Evolutionary conservation across 2,329 filamentous ascomycete genomes (phyloP), one percentile per base, ranked within the genome.

Genomic region (Podosphaera aphanis): DNA sequence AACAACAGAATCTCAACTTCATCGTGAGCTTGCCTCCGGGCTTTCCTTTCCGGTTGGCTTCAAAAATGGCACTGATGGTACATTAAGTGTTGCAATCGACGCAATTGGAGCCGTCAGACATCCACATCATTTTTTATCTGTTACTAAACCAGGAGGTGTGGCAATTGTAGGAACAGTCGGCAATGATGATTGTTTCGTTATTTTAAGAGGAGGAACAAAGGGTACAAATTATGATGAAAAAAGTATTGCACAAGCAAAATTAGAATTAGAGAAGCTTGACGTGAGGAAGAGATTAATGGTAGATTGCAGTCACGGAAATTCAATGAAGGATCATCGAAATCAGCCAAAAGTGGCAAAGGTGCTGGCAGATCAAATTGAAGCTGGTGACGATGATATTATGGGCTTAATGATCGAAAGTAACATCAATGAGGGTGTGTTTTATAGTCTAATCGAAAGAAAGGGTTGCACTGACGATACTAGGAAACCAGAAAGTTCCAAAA

Each of bases 371-470:
- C 88, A 98, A 67, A 70, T 98, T 52, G 77, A 80, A 44, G 77
- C 80, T 52, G 88, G 88, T 49, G 83, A 98, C 67, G 79, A 74
- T 48, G 79, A 75, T 52, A 93, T 98, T 56, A 74, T 95, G 52
- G 90, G 86, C 61, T 84, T 95, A 59, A 98, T 98, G 88, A 93
- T 98, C 56, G 88, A 98, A 69, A 93, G 84, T 59, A 88, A 95
- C 66, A 88, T 95, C 69, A 77, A 88, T 63, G 90, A 93, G 66
- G 77, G 39, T 42, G 5, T 2, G 39, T 18, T 6, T 15, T 27
- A 7, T 20, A n/a, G 16, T 19, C 36, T 25, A 13, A 5, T 23
- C 21, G 18, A n/a, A n/a, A n/a, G 15, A 7, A 15, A 42, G 13
- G 19, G 15, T 25, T 23, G 15, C 15, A 16, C 39, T 42, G 15